These are phyloP conservation scores for Globisporangium canariense DNA, from an alignment of 352 stramenopile species.

Conservation along the genomic window DNA sequence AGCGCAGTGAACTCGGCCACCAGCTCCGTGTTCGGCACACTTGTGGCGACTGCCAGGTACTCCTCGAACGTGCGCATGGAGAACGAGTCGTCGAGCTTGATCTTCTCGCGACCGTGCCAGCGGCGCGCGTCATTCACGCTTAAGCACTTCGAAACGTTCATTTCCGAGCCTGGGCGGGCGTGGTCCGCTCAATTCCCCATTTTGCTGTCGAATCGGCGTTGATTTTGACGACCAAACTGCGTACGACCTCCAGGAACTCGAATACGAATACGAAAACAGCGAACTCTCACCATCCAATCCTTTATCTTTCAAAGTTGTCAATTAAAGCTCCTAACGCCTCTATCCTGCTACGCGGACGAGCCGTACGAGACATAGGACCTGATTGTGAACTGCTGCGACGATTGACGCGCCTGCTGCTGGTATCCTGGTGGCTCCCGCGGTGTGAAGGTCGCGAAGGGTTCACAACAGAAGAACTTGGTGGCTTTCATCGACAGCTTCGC, in stretches of 20 bases:
- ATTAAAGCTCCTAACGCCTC: neutral
- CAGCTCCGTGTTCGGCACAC: constrained; percentile 6
- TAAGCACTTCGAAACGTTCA: too few species aligned
- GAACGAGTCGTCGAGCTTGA: constrained; percentile 27
- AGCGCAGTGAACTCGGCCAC: constrained; percentile 21
- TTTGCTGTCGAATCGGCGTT: too few species aligned
- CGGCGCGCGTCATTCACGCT: constrained; percentile 21
- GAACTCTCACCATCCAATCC: too few species aligned
- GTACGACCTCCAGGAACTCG: too few species aligned
- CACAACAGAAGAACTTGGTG: constrained; percentile 51
- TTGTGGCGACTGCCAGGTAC: constrained; percentile 22
- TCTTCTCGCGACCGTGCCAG: constrained; percentile 14
- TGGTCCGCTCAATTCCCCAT: too few species aligned
- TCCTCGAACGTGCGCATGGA: constrained; percentile 26
- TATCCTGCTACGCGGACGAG: constrained; percentile 5
- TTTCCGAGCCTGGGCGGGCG: too few species aligned
- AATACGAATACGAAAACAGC: too few species aligned
- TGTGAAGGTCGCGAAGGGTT: constrained; percentile 27
- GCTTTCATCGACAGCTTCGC: constrained; percentile 36
- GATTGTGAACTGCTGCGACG: constrained; percentile 7
- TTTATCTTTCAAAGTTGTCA: too few species aligned
- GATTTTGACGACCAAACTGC: too few species aligned
- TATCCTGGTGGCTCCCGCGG: neutral
- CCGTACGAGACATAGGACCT: neutral
- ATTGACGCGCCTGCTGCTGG: constrained; percentile 9